Base-by-base conservation (phyloP, 257 asterid genomes). In the Rauvolfia tetraphylla region DNA sequence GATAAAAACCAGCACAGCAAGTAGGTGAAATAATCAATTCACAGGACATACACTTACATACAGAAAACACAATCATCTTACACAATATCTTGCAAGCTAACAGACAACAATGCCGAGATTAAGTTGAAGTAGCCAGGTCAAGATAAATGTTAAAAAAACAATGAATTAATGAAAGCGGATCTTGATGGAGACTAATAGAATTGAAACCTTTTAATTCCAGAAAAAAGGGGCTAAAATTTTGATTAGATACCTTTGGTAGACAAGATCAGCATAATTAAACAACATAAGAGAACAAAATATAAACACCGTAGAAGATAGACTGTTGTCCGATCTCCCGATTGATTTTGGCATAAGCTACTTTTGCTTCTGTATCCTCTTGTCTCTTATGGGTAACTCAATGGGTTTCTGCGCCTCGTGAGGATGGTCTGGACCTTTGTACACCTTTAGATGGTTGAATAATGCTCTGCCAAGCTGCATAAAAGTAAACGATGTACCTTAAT, bases 341-440 rank as follows among this genome's bases (percentile, higher is more conserved):
- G 42, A 68, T 44, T 68, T 34, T 33, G 72, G 58, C 18, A 54
- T 54, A 25, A 61, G 54, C 81, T 86, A 91, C 6, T 76, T 33
- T 79, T 78, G 87, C 83, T 85, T 88, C 54, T 79, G 84, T 76
- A 91, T 92, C 88, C 98, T 89, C 87, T 88, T 88, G 93, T 92
- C 98, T 79, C 93, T 84, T 56, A 95, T 83, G 58, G 98, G 98
- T 82, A 95, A 85, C 59, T 91, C 96, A 0, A 44, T 1, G 7
- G 98, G 99, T 81, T 89, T 76, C 66, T 95, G 98, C 51, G 98
- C 98, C 83, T 89, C 96, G 6, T 95, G 98, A 63, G 98, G 99
- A 85, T 95, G 99, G 68, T 80, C 85, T n/a, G 97, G 92, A 75
- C 99, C 98, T 10, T 88, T 81, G 78, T 91, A 95, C 67, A 92